Evolutionary conservation across 106 monocot species (phyloP).

Genomic region (Ottelia alismoides): DNA sequence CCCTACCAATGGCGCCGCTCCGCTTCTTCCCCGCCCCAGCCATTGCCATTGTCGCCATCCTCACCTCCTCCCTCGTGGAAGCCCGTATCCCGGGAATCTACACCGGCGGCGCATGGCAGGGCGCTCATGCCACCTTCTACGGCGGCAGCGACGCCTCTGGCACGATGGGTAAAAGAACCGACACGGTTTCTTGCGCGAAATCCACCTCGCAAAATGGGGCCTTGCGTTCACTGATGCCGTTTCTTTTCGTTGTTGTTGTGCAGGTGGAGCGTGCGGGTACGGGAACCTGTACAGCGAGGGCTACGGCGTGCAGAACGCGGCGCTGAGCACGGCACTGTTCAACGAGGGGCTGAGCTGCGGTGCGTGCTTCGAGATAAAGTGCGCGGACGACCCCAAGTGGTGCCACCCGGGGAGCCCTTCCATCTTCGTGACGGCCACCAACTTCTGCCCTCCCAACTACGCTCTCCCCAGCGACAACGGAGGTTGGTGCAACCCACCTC

Average conservation of each 20-base stretch:
- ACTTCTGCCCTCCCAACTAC: constrained; percentile 85
- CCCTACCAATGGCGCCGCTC: no score
- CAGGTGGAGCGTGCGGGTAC: constrained; percentile 64
- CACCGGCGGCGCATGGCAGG: constrained; percentile 44
- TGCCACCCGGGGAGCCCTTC: constrained; percentile 42
- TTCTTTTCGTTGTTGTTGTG: neutral
- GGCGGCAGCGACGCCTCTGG: constrained; percentile 84
- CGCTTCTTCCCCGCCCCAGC: no score
- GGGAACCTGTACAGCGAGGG: constrained; percentile 48
- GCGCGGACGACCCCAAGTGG: constrained; percentile 38
- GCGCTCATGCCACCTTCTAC: constrained; percentile 92
- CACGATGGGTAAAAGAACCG: constrained; percentile 97
- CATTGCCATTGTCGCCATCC: no score
- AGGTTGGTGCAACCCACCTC: constrained; percentile 25
- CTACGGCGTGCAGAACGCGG: constrained; percentile 43
- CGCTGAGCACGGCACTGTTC: constrained; percentile 76
- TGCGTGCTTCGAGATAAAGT: constrained; percentile 69
- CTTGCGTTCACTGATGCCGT: no score
- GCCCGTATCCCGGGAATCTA: no score
- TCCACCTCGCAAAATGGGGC: no score
- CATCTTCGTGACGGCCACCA: constrained; percentile 67
- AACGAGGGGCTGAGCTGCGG: constrained; percentile 67
- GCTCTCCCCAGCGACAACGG: constrained; percentile 47
- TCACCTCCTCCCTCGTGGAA: no score
- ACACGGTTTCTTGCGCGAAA: no score